These are phyloP conservation scores for Zygoascus hellenicus DNA, from an alignment of 1,139 yeast genomes.

Conservation along the genomic window DNA sequence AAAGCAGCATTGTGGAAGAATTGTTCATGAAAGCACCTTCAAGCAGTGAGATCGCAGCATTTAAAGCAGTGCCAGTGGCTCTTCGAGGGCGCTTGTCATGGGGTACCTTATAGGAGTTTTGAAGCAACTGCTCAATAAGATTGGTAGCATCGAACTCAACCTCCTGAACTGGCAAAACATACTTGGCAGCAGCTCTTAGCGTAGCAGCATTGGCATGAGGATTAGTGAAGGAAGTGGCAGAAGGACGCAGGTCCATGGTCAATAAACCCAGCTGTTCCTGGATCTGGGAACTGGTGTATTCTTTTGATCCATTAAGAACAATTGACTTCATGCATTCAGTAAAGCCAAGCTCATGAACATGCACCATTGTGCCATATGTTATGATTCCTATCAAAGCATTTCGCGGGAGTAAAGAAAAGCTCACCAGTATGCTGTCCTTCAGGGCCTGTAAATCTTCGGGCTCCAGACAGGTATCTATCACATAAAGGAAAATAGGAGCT, in stretches of 20 bases:
- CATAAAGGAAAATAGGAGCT: slow-evolving; percentile 49
- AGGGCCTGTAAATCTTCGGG: slow-evolving; percentile 46
- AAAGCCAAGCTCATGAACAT: slow-evolving; percentile 50
- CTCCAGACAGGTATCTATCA: slow-evolving; percentile 63
- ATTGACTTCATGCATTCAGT: slow-evolving; percentile 33
- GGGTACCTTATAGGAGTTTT: slow-evolving; percentile 50
- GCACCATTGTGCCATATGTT: slow-evolving; percentile 60
- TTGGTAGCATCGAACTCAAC: slow-evolving; percentile 53
- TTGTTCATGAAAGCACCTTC: slow-evolving; percentile 43
- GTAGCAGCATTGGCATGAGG: slow-evolving; percentile 14
- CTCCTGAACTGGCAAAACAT: slow-evolving; percentile 33
- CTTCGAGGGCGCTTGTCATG: slow-evolving; percentile 47
- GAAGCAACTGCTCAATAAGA: slow-evolving; percentile 48
- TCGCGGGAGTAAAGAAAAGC: slow-evolving; percentile 56
- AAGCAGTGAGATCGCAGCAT: slow-evolving; percentile 51
- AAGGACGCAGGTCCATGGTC: slow-evolving; percentile 35
- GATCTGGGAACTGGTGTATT: slow-evolving; percentile 47
- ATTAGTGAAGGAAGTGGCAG: slow-evolving; percentile 12
- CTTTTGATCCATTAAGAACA: slow-evolving; percentile 57
- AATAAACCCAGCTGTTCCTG: slow-evolving; percentile 50
- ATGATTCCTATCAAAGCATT: slow-evolving; percentile 44
- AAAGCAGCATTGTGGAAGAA: slow-evolving; percentile 58
- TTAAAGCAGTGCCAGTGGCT: slow-evolving; percentile 62
- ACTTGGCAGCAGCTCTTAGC: slow-evolving; percentile 24
- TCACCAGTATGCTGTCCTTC: slow-evolving; percentile 48